Percentiles rank a stretch among this genome's conserved stretches.
Conservation (phyloP, 371 early-diverging fungal genomes). For the Synchytrium microbalum region DNA sequence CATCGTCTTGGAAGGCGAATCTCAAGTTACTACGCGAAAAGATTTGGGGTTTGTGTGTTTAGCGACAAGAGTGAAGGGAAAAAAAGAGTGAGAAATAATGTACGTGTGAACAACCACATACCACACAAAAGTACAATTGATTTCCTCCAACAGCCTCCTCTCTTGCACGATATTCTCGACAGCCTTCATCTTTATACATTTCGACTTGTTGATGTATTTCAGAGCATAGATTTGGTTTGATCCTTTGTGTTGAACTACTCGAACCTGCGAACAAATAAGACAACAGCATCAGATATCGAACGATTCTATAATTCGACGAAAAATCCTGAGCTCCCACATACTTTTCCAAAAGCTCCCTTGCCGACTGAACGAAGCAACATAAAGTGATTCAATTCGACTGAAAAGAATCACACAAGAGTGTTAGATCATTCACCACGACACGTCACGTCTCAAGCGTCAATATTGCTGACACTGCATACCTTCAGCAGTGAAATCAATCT, state of each 20-base stretch:
- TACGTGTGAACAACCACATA: conserved; percentile 9
- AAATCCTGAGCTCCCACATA: no score
- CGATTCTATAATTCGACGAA: no score
- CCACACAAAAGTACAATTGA: conserved; percentile 46
- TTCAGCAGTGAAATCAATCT: conserved; percentile 27
- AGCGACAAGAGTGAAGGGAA: not conserved
- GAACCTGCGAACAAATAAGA: conserved; percentile 22
- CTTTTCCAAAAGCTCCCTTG: conserved; percentile 52
- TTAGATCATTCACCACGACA: not conserved
- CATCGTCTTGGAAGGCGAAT: conserved; percentile 78
- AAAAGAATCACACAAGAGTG: not conserved
- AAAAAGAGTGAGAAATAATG: no score
- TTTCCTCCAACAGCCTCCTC: conserved; percentile 40
- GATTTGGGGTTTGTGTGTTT: not conserved
- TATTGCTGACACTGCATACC: conserved; percentile 10
- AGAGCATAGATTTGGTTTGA: conserved; percentile 41
- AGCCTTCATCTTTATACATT: conserved; percentile 44
- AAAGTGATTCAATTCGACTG: conserved; percentile 38
- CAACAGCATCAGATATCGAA: no score
- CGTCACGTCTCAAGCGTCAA: no score
- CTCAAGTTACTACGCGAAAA: conserved; percentile 47
- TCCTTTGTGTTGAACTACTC: conserved; percentile 38
- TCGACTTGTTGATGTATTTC: conserved; percentile 49
- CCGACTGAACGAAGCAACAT: conserved; percentile 42
- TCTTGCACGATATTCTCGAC: conserved; percentile 46